A percentile compares a stretch with the other conserved stretches of the same genome.
Conservation (phyloP, 805 yeast genomes). For the Spathaspora gorwiae region DNA sequence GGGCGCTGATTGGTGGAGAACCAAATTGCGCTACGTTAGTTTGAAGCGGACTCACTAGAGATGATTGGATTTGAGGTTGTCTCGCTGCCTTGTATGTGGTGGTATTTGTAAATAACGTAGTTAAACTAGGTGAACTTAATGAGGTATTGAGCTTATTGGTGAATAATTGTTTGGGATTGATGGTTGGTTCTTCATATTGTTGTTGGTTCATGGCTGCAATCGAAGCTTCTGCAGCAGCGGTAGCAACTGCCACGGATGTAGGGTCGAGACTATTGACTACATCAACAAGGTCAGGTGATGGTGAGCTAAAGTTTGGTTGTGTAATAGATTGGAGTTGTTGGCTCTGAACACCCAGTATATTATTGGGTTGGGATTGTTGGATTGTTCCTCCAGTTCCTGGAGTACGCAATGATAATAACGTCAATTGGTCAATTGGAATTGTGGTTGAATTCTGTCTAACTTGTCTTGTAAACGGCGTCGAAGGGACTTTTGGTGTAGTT, state of each 20-base stretch:
- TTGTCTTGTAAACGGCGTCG: slow-evolving; percentile 1
- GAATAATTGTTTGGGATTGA: slow-evolving; percentile 29
- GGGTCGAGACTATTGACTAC: not conserved
- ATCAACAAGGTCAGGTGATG: not conserved
- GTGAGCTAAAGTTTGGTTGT: not conserved
- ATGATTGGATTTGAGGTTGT: not conserved
- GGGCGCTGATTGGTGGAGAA: slow-evolving; percentile 1
- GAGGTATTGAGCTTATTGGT: slow-evolving; percentile 9
- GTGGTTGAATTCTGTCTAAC: slow-evolving; percentile 7
- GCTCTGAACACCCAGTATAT: not conserved
- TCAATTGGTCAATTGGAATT: slow-evolving; percentile 21
- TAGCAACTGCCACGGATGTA: slow-evolving; percentile 1
- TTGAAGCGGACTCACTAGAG: not conserved
- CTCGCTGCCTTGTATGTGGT: slow-evolving; percentile 3
- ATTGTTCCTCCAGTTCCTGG: not conserved
- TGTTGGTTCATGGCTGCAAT: not conserved
- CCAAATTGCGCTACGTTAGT: not conserved
- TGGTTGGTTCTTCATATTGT: slow-evolving; percentile 18
- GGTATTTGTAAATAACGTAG: slow-evolving; percentile 6
- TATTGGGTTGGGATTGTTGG: not conserved
- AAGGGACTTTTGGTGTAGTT: slow-evolving; percentile 2
- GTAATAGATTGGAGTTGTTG: not conserved
- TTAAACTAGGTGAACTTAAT: slow-evolving; percentile 16
- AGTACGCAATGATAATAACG: slow-evolving; percentile 17
- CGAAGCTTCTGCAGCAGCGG: slow-evolving; percentile 6